Percentiles rank a stretch among this genome's conserved stretches.
Evolutionary conservation across 2,329 filamentous ascomycete species (phyloP).

Genomic region (Venturia nashicola): DNA sequence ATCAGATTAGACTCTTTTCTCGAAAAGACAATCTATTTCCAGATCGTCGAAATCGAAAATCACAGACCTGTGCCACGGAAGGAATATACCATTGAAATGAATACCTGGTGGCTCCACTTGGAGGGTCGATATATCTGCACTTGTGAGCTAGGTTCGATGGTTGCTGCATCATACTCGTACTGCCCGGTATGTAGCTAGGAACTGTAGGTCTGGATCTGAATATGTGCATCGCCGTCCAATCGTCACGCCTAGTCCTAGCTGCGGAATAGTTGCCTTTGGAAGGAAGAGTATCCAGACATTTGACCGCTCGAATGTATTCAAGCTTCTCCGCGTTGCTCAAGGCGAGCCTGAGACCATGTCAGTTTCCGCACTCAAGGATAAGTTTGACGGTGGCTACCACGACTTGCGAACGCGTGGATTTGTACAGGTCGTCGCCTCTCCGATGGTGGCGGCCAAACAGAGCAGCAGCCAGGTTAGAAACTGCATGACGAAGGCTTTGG

Average conservation of each 20-base stretch:
- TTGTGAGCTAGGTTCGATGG: background rate
- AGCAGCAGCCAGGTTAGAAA: no score
- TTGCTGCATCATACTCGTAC: background rate
- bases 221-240: constrained; percentile 4
- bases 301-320: constrained; percentile 23
- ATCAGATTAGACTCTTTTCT: no score
- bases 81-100: constrained; percentile 4
- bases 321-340: constrained; percentile 2
- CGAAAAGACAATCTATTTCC: no score
- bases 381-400: no score
- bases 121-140: background rate
- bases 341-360: background rate
- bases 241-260: constrained; percentile 21
- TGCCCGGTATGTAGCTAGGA: no score
- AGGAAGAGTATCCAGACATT: constrained; percentile 21
- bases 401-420: no score
- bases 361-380: no score
- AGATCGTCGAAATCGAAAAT: no score
- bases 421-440: no score
- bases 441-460: no score
- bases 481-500: no score
- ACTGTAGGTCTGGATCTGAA: background rate
- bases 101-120: background rate
- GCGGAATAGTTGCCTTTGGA: constrained; percentile 17
- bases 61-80: constrained; percentile 12